These are phyloP conservation scores for Rhynchosporium agropyri DNA, from an alignment of 2,329 filamentous ascomycete genomes.

Conservation along the genomic window DNA sequence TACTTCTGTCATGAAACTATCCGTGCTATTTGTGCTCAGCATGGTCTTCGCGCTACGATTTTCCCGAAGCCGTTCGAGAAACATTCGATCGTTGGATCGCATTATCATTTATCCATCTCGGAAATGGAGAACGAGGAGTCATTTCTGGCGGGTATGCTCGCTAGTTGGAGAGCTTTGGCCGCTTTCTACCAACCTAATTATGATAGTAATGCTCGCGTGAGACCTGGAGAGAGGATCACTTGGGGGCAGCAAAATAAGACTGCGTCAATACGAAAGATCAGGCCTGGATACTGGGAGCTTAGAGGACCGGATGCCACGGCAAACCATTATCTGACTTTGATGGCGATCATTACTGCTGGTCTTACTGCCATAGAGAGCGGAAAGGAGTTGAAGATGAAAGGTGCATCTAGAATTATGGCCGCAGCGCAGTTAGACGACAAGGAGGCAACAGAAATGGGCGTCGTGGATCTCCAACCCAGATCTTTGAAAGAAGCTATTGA, in stretches of 20 bases:
- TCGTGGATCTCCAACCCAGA: slow-evolving; percentile 56
- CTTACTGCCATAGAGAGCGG: slow-evolving; percentile 53
- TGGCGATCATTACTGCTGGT: slow-evolving; percentile 62
- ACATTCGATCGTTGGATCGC: slow-evolving; percentile 65
- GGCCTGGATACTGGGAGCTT: slow-evolving; percentile 72
- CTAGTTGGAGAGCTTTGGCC: slow-evolving; percentile 63
- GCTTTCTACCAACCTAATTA: slow-evolving; percentile 69
- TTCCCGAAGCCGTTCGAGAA: slow-evolving; percentile 68
- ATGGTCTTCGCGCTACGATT: slow-evolving; percentile 68
- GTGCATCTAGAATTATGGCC: slow-evolving; percentile 57
- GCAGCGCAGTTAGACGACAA: slow-evolving; percentile 45
- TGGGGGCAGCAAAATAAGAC: slow-evolving; percentile 84
- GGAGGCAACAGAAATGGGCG: slow-evolving; percentile 53
- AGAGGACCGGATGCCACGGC: slow-evolving; percentile 76
- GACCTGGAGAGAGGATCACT: slow-evolving; percentile 70
- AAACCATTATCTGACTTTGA: slow-evolving; percentile 72
- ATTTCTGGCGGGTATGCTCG: slow-evolving; percentile 73
- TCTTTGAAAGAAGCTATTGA: slow-evolving; percentile 57
- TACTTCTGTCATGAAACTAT: slow-evolving; percentile 72
- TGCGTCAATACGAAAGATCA: slow-evolving; percentile 68
- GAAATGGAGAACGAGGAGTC: slow-evolving; percentile 53
- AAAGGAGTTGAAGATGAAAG: slow-evolving; percentile 49
- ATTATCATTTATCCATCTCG: slow-evolving; percentile 69
- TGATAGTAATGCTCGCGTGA: slow-evolving; percentile 67
- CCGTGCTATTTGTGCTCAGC: slow-evolving; percentile 60